Evolutionary conservation across 345 rosid genomes (phyloP), one percentile per base, ranked within the genome.

Genomic region (Eucalyptus pumila): DNA sequence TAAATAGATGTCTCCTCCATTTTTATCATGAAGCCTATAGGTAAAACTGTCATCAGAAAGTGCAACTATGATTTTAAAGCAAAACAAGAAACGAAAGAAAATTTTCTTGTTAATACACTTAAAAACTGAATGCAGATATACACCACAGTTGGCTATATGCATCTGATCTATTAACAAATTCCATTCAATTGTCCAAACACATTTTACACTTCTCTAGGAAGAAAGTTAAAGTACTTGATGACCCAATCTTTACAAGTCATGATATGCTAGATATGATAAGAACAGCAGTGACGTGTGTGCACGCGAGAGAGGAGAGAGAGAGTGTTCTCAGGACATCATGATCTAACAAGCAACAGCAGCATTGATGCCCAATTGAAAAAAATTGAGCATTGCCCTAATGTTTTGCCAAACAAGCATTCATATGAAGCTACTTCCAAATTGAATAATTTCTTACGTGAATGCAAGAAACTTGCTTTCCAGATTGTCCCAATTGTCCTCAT

Each of bases 401-500:
- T 37, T 76, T 37, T 21, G 37, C 85, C 47, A 76, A 40, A 21
- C 85, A 76, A 40, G 2, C 16, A 37, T 40, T 11, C 30, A 9
- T 13, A 86, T 50, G 40, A 76, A 86, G 42, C 26, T 32, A 30
- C 62, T 47, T 86, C 44, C 62, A 86, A 42, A 27, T 86, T 19
- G 3, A 86, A 56, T 50, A 34, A 48, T 21, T 65, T 42, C 96
- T 92, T 93, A 98, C 98, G 98, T 98, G 90, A 96, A 98, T 81
- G 98, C 99, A 50, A 96, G 96, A 93, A 98, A 98, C 94, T 94
- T 98, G 97, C 98, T 96, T 52, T 96, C 97, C 24, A 90, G 89
- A 85, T 96, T 96, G 88, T 93, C 95, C 98, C 99, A 98, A 93
- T 96, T 93, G 91, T 94, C 95, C 93, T 98, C 99, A 89, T 96